Base-by-base conservation (phyloP, 2,329 filamentous ascomycete species). In the Geosmithia flava region DNA sequence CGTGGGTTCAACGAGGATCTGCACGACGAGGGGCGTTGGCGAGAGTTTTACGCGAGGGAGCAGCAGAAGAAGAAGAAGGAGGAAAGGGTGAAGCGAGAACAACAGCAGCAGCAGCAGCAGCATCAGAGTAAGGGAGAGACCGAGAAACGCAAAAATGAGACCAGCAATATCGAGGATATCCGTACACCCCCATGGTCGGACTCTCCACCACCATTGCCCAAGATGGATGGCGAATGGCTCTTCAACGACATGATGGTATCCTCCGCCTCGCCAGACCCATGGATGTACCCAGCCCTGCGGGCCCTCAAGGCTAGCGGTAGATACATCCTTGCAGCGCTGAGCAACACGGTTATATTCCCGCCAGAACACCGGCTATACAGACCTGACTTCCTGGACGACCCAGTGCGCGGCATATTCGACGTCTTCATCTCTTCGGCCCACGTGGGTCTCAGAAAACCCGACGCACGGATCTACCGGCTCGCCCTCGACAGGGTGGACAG, bases 181-280 rank as follows among this genome's bases (percentile, higher is more conserved):
- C 33, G 11, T 11, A 13, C 23, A 27, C 23, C 4, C 4, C 23
- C 23, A 27, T 4, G 8, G 23, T 27, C 23, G 33, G 33, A 37
- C 33, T 3, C 33, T 13, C 10, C 74, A 0, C 85, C 87, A 1
- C 73, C 80, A 0, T 61, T 89, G 0, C 91, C 91, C 0, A 63
- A 70, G 2, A 74, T 97, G 44, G 83, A 97, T 58, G 85, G 78
- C 15, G 81, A 88, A 60, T 80, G 69, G 65, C 71, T 98, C 27
- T 96, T 95, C 69, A 85, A 87, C 76, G 77, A 84, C 57, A 97
- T 97, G 90, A 96, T 97, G 88, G 67, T 72, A 4, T 67, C 75
- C 13, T 82, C 85, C 11, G 72, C 79, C 6, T 65, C 68, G 1
- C 81, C 85, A 1, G 91, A 98, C 61, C 88, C 87, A 3, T 86